Conservation (phyloP, 2,329 filamentous ascomycete genomes). For the Cercospora sesami region DNA sequence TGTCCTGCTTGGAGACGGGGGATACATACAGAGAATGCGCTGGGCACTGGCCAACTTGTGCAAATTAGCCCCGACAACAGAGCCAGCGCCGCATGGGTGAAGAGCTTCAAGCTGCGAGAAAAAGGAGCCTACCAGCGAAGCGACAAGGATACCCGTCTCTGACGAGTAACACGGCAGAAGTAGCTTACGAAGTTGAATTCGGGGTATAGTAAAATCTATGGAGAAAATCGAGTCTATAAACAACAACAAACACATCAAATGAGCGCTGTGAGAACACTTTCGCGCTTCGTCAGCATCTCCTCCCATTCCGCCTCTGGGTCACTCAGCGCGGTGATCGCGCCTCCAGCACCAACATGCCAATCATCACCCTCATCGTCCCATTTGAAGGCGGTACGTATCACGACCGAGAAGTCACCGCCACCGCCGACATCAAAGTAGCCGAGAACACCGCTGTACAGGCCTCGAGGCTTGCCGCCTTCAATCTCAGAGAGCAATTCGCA, state of each 20-base stretch:
- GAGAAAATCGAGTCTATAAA: not conserved
- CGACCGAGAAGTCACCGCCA: conserved; percentile 84
- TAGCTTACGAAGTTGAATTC: conserved; percentile 23
- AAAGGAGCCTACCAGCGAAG: not conserved
- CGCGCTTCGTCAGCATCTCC: conserved; percentile 67
- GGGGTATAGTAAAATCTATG: conserved; percentile 15
- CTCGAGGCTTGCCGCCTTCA: conserved; percentile 64
- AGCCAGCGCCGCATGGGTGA: not conserved
- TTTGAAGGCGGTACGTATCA: conserved; percentile 78
- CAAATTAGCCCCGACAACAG: not conserved
- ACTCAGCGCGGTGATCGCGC: conserved; percentile 83
- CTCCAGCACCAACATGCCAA: conserved; percentile 87
- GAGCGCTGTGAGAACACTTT: conserved; percentile 32
- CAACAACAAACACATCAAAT: conserved; percentile 6
- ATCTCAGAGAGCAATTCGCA: conserved; percentile 76
- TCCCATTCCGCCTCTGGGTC: conserved; percentile 78
- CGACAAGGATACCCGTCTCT: not conserved
- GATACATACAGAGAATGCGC: not conserved
- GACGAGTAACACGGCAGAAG: not conserved
- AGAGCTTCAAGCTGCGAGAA: not conserved
- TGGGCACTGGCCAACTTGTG: not conserved
- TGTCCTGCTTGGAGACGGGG: not conserved
- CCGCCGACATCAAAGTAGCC: conserved; percentile 88
- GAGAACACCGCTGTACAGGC: conserved; percentile 83
- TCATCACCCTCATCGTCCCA: conserved; percentile 63